Percentiles rank a stretch among this genome's conserved stretches.
Conservation (phyloP, 768 basidiomycete genomes). For the Cubamyces sp. region DNA sequence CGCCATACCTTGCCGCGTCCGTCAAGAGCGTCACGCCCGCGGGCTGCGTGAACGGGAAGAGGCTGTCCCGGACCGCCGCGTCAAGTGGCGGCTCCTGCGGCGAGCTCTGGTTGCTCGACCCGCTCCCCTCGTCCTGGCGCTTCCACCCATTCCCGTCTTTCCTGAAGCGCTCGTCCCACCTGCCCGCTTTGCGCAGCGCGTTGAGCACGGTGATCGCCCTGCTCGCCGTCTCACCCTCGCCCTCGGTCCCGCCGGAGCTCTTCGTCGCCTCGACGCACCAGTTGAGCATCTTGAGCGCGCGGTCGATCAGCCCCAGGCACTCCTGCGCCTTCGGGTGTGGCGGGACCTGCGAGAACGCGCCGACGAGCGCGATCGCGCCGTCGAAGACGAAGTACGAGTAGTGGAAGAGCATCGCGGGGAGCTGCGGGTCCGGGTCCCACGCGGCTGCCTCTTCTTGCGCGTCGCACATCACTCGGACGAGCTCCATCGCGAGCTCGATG, state of each 20-base stretch:
- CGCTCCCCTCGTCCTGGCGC: background rate
- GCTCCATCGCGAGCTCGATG: slow-evolving; percentile 44
- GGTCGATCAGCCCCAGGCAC: slow-evolving; percentile 43
- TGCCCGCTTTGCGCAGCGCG: slow-evolving; percentile 37
- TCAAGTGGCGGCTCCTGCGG: background rate
- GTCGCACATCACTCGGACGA: slow-evolving; percentile 49
- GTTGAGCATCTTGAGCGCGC: slow-evolving; percentile 43
- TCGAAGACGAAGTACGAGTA: slow-evolving; percentile 44
- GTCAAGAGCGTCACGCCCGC: background rate
- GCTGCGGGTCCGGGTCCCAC: slow-evolving; percentile 27
- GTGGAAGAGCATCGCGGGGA: slow-evolving; percentile 23
- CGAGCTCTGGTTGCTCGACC: slow-evolving; percentile 5
- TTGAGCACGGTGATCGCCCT: slow-evolving; percentile 46
- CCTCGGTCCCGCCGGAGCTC: slow-evolving; percentile 35
- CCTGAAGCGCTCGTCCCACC: slow-evolving; percentile 26
- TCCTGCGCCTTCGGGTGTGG: slow-evolving; percentile 39
- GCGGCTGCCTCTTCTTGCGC: slow-evolving; percentile 35
- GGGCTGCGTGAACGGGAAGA: slow-evolving; percentile 3
- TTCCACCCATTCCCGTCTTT: background rate
- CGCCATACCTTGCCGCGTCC: background rate
- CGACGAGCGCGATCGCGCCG: slow-evolving; percentile 49
- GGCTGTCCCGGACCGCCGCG: background rate
- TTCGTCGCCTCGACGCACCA: slow-evolving; percentile 25
- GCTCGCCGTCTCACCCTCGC: slow-evolving; percentile 41
- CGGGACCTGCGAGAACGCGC: slow-evolving; percentile 44